A percentile compares a stretch with the other conserved stretches of the same genome.
Conservation (phyloP, 2,329 filamentous ascomycete species). For the Colletotrichum sansevieriae region DNA sequence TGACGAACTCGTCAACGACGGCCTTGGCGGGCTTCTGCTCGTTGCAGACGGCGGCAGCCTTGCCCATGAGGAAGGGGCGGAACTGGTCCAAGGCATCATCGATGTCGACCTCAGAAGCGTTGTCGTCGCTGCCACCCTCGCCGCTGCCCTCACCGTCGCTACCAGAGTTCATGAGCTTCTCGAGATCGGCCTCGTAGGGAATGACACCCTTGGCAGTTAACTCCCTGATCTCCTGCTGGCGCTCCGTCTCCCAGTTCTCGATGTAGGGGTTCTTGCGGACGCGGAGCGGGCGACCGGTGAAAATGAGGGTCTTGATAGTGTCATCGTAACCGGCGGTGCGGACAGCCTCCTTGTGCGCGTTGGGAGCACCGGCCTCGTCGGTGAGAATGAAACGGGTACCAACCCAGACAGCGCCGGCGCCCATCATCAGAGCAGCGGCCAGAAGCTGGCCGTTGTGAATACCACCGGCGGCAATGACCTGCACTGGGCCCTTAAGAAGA, state of each 20-base stretch:
- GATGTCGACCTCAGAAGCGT: conserved; percentile 76
- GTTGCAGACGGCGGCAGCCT: conserved; percentile 93
- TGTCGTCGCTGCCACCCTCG: conserved; percentile 71
- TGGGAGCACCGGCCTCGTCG: conserved; percentile 93
- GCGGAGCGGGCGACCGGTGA: conserved; percentile 94
- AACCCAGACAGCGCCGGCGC: conserved; percentile 93
- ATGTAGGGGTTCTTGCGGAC: conserved; percentile 97
- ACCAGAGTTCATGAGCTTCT: conserved; percentile 78
- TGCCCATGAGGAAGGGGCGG: conserved; percentile 94
- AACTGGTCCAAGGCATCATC: conserved; percentile 94
- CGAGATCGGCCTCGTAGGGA: conserved; percentile 93
- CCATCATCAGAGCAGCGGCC: conserved; percentile 91
- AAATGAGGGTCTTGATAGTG: conserved; percentile 97
- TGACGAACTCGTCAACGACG: conserved; percentile 94
- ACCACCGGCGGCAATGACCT: conserved; percentile 93
- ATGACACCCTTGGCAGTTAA: conserved; percentile 90
- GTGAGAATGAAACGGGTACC: conserved; percentile 95
- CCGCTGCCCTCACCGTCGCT: conserved; percentile 73
- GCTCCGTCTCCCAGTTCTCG: conserved; percentile 94
- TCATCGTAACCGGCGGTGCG: conserved; percentile 93
- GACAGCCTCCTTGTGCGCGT: conserved; percentile 95
- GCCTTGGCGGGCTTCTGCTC: conserved; percentile 92
- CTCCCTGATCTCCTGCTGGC: conserved; percentile 89
- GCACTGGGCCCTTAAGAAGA: conserved; percentile 87
- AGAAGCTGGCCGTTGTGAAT: conserved; percentile 93